A percentile compares a stretch with the other conserved stretches of the same genome.
These are phyloP conservation scores for Phaeosphaeriaceae sp. DNA, from an alignment of 2,329 filamentous ascomycete genomes.

Conservation along the genomic window DNA sequence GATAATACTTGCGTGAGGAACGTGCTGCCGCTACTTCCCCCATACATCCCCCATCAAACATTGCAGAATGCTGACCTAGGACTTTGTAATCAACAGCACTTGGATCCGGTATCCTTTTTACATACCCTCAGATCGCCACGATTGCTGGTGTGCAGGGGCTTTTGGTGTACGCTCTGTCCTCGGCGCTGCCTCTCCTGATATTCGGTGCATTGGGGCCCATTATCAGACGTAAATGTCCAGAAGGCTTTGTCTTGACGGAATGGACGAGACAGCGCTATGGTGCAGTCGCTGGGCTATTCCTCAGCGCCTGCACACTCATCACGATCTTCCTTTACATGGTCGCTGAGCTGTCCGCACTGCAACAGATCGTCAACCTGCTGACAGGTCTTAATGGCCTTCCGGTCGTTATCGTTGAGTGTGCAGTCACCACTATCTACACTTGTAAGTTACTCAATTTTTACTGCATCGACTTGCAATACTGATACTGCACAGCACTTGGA, in stretches of 20 bases:
- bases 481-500: slow-evolving; percentile 66
- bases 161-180: slow-evolving; percentile 76
- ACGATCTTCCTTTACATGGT: slow-evolving; percentile 90
- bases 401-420: slow-evolving; percentile 77
- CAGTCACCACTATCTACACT: slow-evolving; percentile 82
- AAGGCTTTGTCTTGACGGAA: slow-evolving; percentile 84
- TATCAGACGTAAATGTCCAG: slow-evolving; percentile 79
- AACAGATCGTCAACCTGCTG: slow-evolving; percentile 77
- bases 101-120: slow-evolving; percentile 82
- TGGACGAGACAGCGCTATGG: slow-evolving; percentile 85
- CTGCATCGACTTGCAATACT: slow-evolving; percentile 1
- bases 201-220: slow-evolving; percentile 79
- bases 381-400: slow-evolving; percentile 78
- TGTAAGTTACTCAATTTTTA: slow-evolving; percentile 57
- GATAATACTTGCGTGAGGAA: slow-evolving; percentile 99
- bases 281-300: slow-evolving; percentile 70
- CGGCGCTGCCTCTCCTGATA: slow-evolving; percentile 73
- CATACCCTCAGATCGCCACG: slow-evolving; percentile 81
- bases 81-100: slow-evolving; percentile 64
- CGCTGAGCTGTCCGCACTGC: slow-evolving; percentile 79
- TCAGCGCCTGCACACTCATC: slow-evolving; percentile 79
- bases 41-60: slow-evolving; percentile 44
- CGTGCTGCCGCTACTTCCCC: slow-evolving; percentile 82
- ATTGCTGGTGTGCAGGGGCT: slow-evolving; percentile 81
- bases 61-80: slow-evolving; percentile 43